Evolutionary conservation across 2,329 filamentous ascomycete species (phyloP).

Genomic region (Penicillium olsonii): DNA sequence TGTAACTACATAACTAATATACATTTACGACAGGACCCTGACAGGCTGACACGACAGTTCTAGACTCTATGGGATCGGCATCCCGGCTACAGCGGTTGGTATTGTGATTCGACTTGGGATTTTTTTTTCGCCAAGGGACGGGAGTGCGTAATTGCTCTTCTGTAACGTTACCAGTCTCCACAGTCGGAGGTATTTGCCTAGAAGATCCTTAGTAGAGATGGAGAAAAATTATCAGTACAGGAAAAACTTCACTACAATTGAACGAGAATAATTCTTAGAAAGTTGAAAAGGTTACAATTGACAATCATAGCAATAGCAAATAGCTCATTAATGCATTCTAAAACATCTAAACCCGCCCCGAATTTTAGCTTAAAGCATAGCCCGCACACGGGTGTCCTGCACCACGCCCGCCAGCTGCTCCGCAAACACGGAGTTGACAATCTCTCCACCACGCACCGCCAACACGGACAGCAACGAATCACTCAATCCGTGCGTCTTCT

Average conservation of each 20-base stretch:
- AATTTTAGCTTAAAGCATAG: conserved; percentile 30
- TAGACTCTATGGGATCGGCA: background rate
- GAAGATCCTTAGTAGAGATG: no score
- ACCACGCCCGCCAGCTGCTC: conserved; percentile 34
- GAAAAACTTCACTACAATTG: no score
- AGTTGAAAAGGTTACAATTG: no score
- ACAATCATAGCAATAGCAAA: background rate
- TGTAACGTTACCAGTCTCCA: background rate
- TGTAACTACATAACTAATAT: no score
- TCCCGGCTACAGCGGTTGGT: background rate
- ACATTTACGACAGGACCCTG: no score
- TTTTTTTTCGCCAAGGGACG: background rate
- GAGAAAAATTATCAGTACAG: background rate
- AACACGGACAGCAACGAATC: conserved; percentile 80
- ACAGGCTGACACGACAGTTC: background rate
- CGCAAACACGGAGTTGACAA: conserved; percentile 74
- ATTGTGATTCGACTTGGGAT: background rate
- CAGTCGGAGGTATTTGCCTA: background rate
- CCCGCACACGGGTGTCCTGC: conserved; percentile 36
- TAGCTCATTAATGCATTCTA: conserved; percentile 10
- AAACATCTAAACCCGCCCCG: background rate
- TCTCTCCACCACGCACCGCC: conserved; percentile 72
- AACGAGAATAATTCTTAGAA: no score
- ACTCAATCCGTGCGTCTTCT: conserved; percentile 84
- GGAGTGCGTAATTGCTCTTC: background rate